phyloP scores from a whole-genome alignment of 345 rosid species.

The Arabidopsis arenosa region DNA sequence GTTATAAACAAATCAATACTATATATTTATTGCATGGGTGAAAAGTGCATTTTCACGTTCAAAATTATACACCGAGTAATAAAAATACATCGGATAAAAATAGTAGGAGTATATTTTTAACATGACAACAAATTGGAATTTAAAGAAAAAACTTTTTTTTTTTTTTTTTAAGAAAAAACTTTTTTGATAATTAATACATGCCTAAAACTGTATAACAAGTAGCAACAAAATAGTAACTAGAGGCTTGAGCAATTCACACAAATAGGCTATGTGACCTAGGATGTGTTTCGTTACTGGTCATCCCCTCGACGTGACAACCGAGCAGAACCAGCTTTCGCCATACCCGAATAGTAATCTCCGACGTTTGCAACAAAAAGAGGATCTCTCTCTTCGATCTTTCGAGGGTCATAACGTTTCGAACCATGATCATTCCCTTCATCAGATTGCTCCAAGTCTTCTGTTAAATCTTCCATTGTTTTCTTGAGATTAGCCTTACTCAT shows the following conservation, averaged over 20 bases:
- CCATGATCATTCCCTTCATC: conserved; percentile 58
- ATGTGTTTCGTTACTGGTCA: conserved; percentile 36
- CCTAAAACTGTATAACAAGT: background rate
- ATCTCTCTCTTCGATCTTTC: conserved; percentile 68
- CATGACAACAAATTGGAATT: background rate
- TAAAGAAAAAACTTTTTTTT: no score
- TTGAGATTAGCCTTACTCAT: conserved; percentile 79
- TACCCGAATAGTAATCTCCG: conserved; percentile 75
- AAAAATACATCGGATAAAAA: no score
- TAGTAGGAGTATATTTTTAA: no score
- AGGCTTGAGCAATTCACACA: conserved; percentile 27
- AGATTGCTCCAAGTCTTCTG: conserved; percentile 70
- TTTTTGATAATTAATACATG: conserved; percentile 1
- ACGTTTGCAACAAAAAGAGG: conserved; percentile 94
- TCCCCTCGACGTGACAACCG: conserved; percentile 63
- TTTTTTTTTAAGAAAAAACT: no score
- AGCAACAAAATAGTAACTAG: conserved; percentile 10
- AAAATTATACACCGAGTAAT: background rate
- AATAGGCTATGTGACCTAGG: conserved; percentile 14
- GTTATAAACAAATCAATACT: no score
- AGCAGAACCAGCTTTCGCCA: conserved; percentile 64
- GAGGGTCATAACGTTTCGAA: conserved; percentile 37
- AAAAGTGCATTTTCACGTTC: background rate
- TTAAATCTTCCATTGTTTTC: conserved; percentile 83
- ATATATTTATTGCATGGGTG: background rate